Base-by-base conservation (phyloP, 192 early-diverging fungal genomes). In the Coemansia sp. region DNA sequence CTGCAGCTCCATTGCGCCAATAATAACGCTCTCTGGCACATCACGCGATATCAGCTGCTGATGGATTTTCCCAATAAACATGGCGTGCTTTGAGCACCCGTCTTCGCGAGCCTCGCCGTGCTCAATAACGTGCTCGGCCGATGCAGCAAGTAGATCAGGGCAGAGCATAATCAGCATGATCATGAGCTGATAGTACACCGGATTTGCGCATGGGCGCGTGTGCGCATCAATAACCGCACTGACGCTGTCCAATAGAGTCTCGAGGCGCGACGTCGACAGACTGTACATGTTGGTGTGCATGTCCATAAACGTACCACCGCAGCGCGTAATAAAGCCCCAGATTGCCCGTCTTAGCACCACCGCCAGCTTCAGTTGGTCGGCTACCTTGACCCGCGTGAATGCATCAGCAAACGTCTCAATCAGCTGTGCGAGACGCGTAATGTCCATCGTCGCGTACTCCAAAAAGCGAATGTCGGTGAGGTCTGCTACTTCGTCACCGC, bases 301-400 rank as follows among this genome's bases (percentile, higher is more conserved):
- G 49, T 84, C 83, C 38, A 90, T 84, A 70, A 93, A 98, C 56
- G 95, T 93, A 7, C 82, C 73, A 0, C 91, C 89, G 66, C 92
- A 95, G 10, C 87, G 84, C 56, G 92, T 87, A 37, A 98, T 95
- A 87, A 93, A 98, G 73, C 89, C 88, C 94, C 93, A 96, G 61
- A 98, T 92, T 5, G 86, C 86, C 24, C 88, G 86, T 18, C 92
- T 86, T 55, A 96, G 80, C 12, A 89, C 84, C 9, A 88, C 81
- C 0, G 91, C 89, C 65, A 89, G 76, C n/a, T 87, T 76, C 14
- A 89, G 83, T 58, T 94, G 94, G 4, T 89, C 87, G 3, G 84
- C 72, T 7, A 83, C 77, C 60, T 88, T 89, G 56, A 92, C 79
- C n/a, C 79, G 73, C 18, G 66, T 40, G 34, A 83, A 81, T 15